Percentiles rank a stretch among this genome's conserved stretches.
phyloP scores from a whole-genome alignment of 768 basidiomycete genomes.

The Vararia minispora region DNA sequence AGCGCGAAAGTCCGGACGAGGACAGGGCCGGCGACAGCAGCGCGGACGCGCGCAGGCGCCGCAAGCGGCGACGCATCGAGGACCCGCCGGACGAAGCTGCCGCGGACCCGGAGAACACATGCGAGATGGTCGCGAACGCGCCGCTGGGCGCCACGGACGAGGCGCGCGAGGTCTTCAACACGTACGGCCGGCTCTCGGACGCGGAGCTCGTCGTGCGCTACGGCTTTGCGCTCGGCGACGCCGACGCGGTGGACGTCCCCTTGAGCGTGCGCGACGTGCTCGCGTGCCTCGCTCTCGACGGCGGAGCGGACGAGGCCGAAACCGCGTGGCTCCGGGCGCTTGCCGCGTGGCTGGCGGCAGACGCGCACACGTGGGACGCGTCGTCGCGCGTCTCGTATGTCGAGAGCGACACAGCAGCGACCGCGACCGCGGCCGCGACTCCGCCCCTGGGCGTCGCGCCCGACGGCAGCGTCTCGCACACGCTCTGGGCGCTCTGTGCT shows the following conservation, averaged over 20 bases:
- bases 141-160: slow-evolving; percentile 40
- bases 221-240: slow-evolving; percentile 67
- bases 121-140: slow-evolving; percentile 57
- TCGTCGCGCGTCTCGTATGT: slow-evolving; percentile 9
- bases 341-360: slow-evolving; percentile 3
- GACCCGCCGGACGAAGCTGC: not conserved
- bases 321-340: not conserved
- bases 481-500: slow-evolving; percentile 10
- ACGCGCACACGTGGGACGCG: slow-evolving; percentile 10
- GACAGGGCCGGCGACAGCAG: slow-evolving; percentile 31
- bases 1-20: not conserved
- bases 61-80: too few species aligned
- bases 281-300: slow-evolving; percentile 16
- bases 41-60: too few species aligned
- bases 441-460: slow-evolving; percentile 12
- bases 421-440: too few species aligned
- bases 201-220: slow-evolving; percentile 57
- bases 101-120: slow-evolving; percentile 15
- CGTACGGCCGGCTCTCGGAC: slow-evolving; percentile 60
- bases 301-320: not conserved
- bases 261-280: slow-evolving; percentile 16
- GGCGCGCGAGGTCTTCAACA: slow-evolving; percentile 59
- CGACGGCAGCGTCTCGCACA: slow-evolving; percentile 11
- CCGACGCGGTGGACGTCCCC: slow-evolving; percentile 56
- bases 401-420: slow-evolving; percentile 2